phyloP scores from a whole-genome alignment of 345 rosid species.

The Nephelium lappaceum region DNA sequence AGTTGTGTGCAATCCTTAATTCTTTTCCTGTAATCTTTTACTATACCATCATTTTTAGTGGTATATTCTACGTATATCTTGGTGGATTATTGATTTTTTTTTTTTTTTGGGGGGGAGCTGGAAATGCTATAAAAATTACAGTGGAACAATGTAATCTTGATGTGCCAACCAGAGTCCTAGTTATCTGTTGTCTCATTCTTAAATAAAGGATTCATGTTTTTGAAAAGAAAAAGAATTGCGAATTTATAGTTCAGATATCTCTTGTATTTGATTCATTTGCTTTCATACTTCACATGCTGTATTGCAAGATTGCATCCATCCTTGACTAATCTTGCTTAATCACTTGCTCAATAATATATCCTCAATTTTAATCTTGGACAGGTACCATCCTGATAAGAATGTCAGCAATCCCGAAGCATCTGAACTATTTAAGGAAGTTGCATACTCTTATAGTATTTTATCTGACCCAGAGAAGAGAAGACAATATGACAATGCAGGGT shows the following conservation, averaged over 20 bases:
- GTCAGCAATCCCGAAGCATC: conserved; percentile 94
- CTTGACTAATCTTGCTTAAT: not conserved
- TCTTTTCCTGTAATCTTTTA: not conserved
- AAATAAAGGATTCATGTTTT: not conserved
- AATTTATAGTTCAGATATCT: not conserved
- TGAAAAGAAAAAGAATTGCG: not conserved
- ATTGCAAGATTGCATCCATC: not conserved
- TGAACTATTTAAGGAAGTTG: conserved; percentile 95
- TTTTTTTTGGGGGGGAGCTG: not conserved
- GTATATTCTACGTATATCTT: not conserved
- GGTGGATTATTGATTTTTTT: not conserved
- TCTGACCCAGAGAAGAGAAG: conserved; percentile 98
- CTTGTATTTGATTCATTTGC: not conserved
- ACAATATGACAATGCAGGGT: conserved; percentile 94
- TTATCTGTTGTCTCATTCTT: not conserved
- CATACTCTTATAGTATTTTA: conserved; percentile 94
- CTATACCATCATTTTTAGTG: not conserved
- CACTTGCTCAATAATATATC: not conserved
- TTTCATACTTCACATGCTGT: not conserved
- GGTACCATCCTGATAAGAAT: conserved; percentile 99
- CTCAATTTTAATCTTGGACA: conserved; percentile 27
- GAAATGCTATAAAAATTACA: not conserved
- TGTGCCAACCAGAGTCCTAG: not conserved
- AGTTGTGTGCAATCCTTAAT: not conserved
- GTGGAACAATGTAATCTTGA: conserved; percentile 9